Conservation (phyloP, 2,329 filamentous ascomycete genomes). For the Cercospora brassicicola region DNA sequence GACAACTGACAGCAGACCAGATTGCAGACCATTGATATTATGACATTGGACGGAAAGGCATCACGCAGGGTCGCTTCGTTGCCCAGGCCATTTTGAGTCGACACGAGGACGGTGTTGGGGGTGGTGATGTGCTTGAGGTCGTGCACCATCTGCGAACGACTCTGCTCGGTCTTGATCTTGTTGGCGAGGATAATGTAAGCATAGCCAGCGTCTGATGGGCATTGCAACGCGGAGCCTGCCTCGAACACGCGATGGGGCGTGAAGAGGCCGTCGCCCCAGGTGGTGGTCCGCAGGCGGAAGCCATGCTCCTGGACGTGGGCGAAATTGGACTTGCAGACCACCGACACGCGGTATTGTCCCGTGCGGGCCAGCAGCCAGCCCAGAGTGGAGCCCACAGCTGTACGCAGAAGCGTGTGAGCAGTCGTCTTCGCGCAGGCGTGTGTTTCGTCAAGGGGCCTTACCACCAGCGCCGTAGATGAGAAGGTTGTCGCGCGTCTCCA, state of each 20-base stretch:
- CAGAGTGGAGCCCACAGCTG: not conserved
- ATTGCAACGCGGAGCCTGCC: not conserved
- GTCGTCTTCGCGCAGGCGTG: not conserved
- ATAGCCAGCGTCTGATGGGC: not conserved
- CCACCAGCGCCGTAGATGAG: not conserved
- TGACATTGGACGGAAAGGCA: not conserved
- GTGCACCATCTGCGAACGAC: not conserved
- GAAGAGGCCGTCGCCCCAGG: not conserved
- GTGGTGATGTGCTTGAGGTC: not conserved
- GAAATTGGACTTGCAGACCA: not conserved
- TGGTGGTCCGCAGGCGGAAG: not conserved
- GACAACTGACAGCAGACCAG: not conserved
- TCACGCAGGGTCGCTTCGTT: not conserved
- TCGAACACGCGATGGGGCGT: not conserved
- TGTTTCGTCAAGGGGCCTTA: not conserved
- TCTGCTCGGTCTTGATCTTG: not conserved
- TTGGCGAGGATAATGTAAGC: not conserved
- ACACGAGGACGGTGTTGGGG: not conserved
- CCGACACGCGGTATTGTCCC: not conserved
- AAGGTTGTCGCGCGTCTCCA: not conserved
- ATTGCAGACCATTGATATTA: not conserved
- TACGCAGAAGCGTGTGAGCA: not conserved
- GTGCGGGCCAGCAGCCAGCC: not conserved
- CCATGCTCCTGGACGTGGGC: not conserved
- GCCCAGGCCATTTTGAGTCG: not conserved